Conservation (phyloP, 2,329 filamentous ascomycete species). For the Bertia moriformis region DNA sequence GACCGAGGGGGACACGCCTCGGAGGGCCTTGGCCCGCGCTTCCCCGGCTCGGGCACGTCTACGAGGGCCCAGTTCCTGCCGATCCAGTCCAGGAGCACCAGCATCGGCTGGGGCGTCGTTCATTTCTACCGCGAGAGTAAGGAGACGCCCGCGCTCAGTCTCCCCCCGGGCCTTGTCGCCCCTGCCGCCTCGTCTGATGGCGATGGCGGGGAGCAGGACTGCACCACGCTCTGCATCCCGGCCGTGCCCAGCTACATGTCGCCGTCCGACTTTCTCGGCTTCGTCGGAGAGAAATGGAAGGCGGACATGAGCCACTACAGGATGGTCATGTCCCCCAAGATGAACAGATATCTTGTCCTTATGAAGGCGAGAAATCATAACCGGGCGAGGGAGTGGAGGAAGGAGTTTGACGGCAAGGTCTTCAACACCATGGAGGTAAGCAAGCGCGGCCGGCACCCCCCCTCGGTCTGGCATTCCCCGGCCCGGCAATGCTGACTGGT, state of each 20-base stretch:
- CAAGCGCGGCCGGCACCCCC: too few relatives aligned
- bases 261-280: conserved; percentile 78
- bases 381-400: conserved; percentile 66
- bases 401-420: conserved; percentile 78
- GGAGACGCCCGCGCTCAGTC: conserved; percentile 45
- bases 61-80: conserved; percentile 72
- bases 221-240: conserved; percentile 80
- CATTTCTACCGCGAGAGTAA: conserved; percentile 81
- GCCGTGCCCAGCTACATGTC: conserved; percentile 91
- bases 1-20: conserved; percentile 24
- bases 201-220: conserved; percentile 24
- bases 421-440: conserved; percentile 82
- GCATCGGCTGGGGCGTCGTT: conserved; percentile 81
- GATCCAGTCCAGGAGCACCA: conserved; percentile 56
- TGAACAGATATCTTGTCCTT: conserved; percentile 86
- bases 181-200: conserved; percentile 11
- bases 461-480: conserved; percentile 6
- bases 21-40: conserved; percentile 32
- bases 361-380: conserved; percentile 76
- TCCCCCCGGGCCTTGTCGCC: too few relatives aligned
- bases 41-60: conserved; percentile 49
- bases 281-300: conserved; percentile 75
- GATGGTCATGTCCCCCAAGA: conserved; percentile 76
- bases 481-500: too few relatives aligned
- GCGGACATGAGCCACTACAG: conserved; percentile 83